phyloP scores from a whole-genome alignment of 768 basidiomycete species.

The Phylloporus scabripes region DNA sequence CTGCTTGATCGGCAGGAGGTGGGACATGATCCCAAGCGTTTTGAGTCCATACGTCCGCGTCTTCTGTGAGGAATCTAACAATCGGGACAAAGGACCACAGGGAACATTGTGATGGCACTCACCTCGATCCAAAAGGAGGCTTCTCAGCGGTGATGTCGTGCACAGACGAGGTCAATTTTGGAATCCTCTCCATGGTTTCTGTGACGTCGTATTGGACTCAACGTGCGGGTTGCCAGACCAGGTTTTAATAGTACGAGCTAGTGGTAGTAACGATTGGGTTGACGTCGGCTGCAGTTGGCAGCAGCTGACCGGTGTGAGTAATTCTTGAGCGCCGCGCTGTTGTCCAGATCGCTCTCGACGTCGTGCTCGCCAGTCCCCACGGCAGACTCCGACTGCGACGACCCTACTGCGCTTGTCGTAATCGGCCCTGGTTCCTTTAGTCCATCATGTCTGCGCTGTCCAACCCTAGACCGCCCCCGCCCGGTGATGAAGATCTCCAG shows the following conservation, averaged over 20 bases:
- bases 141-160: slow-evolving; percentile 49
- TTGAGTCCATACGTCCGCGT: slow-evolving; percentile 74
- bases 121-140: slow-evolving; percentile 73
- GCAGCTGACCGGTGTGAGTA: neutral
- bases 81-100: neutral
- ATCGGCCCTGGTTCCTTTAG: slow-evolving; percentile 8
- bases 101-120: slow-evolving; percentile 3
- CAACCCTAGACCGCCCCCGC: slow-evolving; percentile 34
- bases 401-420: neutral
- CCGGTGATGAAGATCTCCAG: slow-evolving; percentile 67
- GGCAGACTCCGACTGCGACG: neutral
- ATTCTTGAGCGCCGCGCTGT: neutral
- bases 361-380: neutral
- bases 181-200: slow-evolving; percentile 19
- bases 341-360: neutral
- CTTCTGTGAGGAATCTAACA: slow-evolving; percentile 61
- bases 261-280: too few species aligned
- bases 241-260: too few species aligned
- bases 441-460: slow-evolving; percentile 34
- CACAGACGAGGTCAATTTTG: slow-evolving; percentile 55
- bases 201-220: too few species aligned
- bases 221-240: too few species aligned
- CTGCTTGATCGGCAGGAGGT: slow-evolving; percentile 73
- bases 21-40: slow-evolving; percentile 93
- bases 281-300: neutral